Conservation (phyloP, 1,284 basidiomycete species). For the Abortiporus biennis region DNA sequence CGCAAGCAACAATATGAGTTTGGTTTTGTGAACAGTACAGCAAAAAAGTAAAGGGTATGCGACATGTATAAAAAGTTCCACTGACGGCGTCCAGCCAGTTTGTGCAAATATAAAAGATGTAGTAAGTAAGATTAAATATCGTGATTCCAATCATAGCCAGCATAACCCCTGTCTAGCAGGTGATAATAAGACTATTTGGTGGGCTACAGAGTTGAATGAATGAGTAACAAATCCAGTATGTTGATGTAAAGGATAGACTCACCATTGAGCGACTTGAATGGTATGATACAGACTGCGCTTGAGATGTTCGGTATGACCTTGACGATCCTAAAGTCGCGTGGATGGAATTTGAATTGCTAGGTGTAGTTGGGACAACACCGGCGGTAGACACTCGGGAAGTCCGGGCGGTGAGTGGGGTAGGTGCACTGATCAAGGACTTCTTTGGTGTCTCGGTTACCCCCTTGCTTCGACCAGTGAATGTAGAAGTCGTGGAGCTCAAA, state of each 20-base stretch:
- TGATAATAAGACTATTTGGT: too few relatives aligned
- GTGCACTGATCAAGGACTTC: constrained; percentile 81
- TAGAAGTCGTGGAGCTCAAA: constrained; percentile 37
- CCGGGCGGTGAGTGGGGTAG: constrained; percentile 75
- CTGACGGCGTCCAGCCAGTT: too few relatives aligned
- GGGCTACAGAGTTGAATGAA: too few relatives aligned
- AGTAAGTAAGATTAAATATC: too few relatives aligned
- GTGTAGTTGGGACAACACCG: constrained; percentile 48
- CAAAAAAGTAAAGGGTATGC: neutral
- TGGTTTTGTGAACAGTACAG: neutral
- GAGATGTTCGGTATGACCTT: constrained; percentile 34
- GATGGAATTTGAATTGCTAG: constrained; percentile 35
- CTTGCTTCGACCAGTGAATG: constrained; percentile 32
- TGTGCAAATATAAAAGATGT: too few relatives aligned
- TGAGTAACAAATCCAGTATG: too few relatives aligned
- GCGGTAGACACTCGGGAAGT: constrained; percentile 50
- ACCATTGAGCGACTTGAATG: constrained; percentile 38
- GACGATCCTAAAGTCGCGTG: constrained; percentile 29
- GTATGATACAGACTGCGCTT: constrained; percentile 34
- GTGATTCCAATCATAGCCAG: too few relatives aligned
- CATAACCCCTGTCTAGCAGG: too few relatives aligned
- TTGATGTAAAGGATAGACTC: too few relatives aligned
- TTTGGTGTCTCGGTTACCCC: constrained; percentile 72
- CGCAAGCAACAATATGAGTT: constrained; percentile 15
- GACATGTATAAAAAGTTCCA: too few relatives aligned